phyloP scores from a whole-genome alignment of 2,329 filamentous ascomycete genomes.

The Alternaria brassicicola region DNA sequence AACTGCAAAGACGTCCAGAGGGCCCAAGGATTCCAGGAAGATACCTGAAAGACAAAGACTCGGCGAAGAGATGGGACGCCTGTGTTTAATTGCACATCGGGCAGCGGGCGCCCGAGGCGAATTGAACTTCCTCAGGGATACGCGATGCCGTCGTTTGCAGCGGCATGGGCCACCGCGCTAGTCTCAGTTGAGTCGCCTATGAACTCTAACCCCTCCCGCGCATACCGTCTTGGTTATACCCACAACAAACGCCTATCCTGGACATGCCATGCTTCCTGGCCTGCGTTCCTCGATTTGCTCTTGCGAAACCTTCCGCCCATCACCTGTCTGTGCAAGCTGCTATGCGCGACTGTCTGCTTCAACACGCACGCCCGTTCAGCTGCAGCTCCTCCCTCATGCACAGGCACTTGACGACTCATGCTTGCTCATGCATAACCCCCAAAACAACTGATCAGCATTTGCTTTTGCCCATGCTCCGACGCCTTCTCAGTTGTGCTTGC shows the following conservation, averaged over 20 bases:
- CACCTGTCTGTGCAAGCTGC: not conserved
- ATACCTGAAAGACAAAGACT: not conserved
- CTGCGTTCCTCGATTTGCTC: not conserved
- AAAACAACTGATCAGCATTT: not conserved
- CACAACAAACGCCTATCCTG: not conserved
- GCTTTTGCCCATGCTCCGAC: not conserved
- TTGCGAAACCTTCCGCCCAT: not conserved
- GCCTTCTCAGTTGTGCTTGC: not conserved
- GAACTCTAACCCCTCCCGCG: constrained; percentile 7
- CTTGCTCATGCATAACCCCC: not conserved
- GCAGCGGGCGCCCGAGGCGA: constrained; percentile 7
- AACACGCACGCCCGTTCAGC: not conserved
- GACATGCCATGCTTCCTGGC: not conserved
- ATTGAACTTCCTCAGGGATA: constrained; percentile 9
- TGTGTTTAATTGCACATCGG: constrained; percentile 15
- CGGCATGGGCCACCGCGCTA: constrained; percentile 9
- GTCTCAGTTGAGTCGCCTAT: not conserved
- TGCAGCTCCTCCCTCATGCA: constrained; percentile 5
- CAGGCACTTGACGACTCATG: not conserved
- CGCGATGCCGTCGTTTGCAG: constrained; percentile 1
- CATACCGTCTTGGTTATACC: not conserved
- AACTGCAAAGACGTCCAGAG: not conserved
- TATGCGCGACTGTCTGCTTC: not conserved
- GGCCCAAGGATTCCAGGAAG: not conserved
- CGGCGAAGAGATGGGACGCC: constrained; percentile 7